Evolutionary conservation across 2,329 filamentous ascomycete genomes (phyloP).

Genomic region (Ophiocordyceps camponoti-leonardi): DNA sequence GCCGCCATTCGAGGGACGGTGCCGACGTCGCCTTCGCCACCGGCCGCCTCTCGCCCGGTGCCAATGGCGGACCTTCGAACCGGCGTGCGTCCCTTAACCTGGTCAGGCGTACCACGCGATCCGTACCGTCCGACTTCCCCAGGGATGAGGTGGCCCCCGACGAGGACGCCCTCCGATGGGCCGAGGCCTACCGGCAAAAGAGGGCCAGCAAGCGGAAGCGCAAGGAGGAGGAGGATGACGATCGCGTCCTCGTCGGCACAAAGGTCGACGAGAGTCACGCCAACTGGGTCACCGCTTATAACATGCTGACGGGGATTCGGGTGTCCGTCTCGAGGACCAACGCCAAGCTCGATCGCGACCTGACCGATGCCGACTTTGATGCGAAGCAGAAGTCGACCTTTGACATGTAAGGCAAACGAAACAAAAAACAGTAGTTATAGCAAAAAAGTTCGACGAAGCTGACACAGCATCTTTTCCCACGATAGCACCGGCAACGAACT

Average conservation of each 20-base stretch:
- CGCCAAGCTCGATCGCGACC: constrained; percentile 80
- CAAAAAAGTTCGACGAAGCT: background rate
- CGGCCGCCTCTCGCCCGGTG: constrained; percentile 63
- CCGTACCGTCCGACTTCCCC: constrained; percentile 67
- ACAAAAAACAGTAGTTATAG: background rate
- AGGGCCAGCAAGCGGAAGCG: constrained; percentile 71
- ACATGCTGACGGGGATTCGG: constrained; percentile 97
- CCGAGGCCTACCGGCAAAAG: constrained; percentile 84
- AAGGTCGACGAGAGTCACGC: constrained; percentile 96
- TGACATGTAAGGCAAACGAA: constrained; percentile 52
- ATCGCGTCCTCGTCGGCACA: constrained; percentile 85
- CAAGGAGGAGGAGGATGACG: constrained; percentile 79
- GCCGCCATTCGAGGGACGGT: constrained; percentile 56
- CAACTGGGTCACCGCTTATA: constrained; percentile 96
- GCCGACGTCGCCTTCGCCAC: constrained; percentile 49
- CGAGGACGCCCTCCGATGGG: constrained; percentile 82
- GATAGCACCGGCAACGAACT: constrained; percentile 81
- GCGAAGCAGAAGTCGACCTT: constrained; percentile 96
- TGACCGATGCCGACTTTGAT: constrained; percentile 84
- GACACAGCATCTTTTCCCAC: background rate
- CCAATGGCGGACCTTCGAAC: constrained; percentile 34
- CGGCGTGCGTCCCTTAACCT: constrained; percentile 74
- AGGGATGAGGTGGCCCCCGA: constrained; percentile 73
- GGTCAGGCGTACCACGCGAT: constrained; percentile 64
- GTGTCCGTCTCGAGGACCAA: constrained; percentile 94